These are phyloP conservation scores for Barnettozyma sp. DNA, from an alignment of 805 yeast genomes.

Conservation along the genomic window DNA sequence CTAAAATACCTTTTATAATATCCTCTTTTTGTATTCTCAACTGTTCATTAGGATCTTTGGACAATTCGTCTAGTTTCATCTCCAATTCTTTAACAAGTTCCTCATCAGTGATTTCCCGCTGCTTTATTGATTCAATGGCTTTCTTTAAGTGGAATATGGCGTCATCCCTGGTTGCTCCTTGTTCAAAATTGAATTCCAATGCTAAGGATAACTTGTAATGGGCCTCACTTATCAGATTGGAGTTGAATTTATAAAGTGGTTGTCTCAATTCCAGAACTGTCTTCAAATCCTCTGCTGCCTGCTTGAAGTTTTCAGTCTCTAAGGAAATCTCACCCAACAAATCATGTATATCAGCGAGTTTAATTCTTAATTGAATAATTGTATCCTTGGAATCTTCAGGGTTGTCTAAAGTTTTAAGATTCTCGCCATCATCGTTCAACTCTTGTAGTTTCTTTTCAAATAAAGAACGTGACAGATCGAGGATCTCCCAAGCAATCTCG, in stretches of 20 bases:
- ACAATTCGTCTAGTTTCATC: slow-evolving; percentile 48
- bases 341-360: slow-evolving; percentile 68
- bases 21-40: slow-evolving; percentile 44
- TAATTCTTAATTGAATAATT: slow-evolving; percentile 35
- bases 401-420: slow-evolving; percentile 9
- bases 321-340: slow-evolving; percentile 83
- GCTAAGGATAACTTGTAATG: slow-evolving; percentile 79
- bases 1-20: slow-evolving; percentile 50
- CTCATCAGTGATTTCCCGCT: slow-evolving; percentile 33
- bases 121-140: slow-evolving; percentile 45
- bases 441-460: slow-evolving; percentile 35
- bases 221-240: slow-evolving; percentile 65
- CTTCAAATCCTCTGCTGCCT: slow-evolving; percentile 65
- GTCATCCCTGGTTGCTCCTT: slow-evolving; percentile 36
- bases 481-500: slow-evolving; percentile 81
- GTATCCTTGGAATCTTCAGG: slow-evolving; percentile 26
- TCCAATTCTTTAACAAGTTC: slow-evolving; percentile 50
- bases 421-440: slow-evolving; percentile 22
- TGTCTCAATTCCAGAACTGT: slow-evolving; percentile 48
- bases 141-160: slow-evolving; percentile 49
- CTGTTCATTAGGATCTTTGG: slow-evolving; percentile 43
- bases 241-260: slow-evolving; percentile 40
- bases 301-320: slow-evolving; percentile 81
- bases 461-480: slow-evolving; percentile 69
- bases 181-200: slow-evolving; percentile 58